These are phyloP conservation scores for Xylaria sp. DNA, from an alignment of 2,329 filamentous ascomycete species.

Conservation along the genomic window DNA sequence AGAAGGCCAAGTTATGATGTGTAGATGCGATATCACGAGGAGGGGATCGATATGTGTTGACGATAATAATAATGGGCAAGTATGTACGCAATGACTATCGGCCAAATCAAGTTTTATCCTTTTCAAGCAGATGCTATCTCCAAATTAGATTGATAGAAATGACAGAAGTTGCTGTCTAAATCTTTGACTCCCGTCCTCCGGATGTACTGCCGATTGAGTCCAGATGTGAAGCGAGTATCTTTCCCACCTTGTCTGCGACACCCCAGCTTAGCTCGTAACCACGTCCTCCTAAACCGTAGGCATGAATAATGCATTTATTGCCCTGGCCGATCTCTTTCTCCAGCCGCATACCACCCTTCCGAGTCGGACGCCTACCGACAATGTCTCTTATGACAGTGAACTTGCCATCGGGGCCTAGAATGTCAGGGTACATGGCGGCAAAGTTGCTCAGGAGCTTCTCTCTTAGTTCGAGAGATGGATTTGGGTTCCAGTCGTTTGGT, in stretches of 20 bases:
- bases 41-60: neutral
- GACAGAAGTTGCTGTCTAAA: constrained; percentile 1
- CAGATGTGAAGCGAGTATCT: constrained; percentile 51
- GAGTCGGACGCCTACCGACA: constrained; percentile 59
- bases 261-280: constrained; percentile 72
- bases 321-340: constrained; percentile 58
- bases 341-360: constrained; percentile 62
- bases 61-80: neutral
- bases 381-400: constrained; percentile 55
- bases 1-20: constrained; percentile 31
- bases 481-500: constrained; percentile 64
- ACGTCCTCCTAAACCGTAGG: constrained; percentile 70
- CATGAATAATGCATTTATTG: constrained; percentile 58
- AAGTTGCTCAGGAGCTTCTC: constrained; percentile 57
- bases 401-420: constrained; percentile 44
- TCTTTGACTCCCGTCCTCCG: constrained; percentile 11
- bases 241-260: constrained; percentile 62
- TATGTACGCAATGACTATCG: neutral
- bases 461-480: constrained; percentile 60
- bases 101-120: neutral
- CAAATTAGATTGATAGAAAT: neutral
- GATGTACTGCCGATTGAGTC: constrained; percentile 4
- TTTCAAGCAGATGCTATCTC: neutral
- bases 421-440: constrained; percentile 47
- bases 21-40: too few relatives aligned